Evolutionary conservation across 2,329 filamentous ascomycete genomes (phyloP), one percentile per base, ranked within the genome.

Genomic region (Macroventuria anomochaeta): DNA sequence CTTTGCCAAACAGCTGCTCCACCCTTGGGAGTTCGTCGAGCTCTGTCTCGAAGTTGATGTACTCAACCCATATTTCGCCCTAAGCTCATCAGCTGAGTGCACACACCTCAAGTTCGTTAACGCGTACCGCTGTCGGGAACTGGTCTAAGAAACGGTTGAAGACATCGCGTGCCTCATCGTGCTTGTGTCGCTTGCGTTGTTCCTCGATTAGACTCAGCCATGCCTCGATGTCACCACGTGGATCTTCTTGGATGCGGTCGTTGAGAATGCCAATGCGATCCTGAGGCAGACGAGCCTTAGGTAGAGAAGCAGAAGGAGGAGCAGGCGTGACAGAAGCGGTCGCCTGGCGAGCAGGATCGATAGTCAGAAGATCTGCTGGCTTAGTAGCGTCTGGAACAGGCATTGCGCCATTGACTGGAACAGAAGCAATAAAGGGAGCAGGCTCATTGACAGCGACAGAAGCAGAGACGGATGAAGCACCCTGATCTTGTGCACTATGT

Each of bases 41-140:
- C 60, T 91, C 88, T 25, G 96, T 84, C 75, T 99, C 95, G 86
- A 97, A 90, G 60, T 90, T 88, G 38, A 92, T 86, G 76, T 93
- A 97, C 39, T 88, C 85, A 33, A 92, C 87, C 93, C 93, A 99
- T 71, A 96, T 84, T 58, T 96, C 91, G 55, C 91, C 93, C 95
- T 97, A 65, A 43, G 33, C 21, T 91, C 96, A 65, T 58, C 59
- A 62, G 54, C 39, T 43, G 44, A 31, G 25, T 57, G 29, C 5
- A 23, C n/a, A 38, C 41, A 33, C 13, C 59, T 32, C 25, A 38
- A 52, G 44, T 31, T 20, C 34, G 32, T 34, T 33, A 41, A 17
- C 48, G 86, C 93, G 84, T 86, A 97, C 95, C 64, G 92, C 88
- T 72, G 91, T 88, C 3, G 95, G 96, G 67, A 97, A 97, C 21